Conservation (phyloP, 345 rosid genomes). For the Linum usitatissimum region DNA sequence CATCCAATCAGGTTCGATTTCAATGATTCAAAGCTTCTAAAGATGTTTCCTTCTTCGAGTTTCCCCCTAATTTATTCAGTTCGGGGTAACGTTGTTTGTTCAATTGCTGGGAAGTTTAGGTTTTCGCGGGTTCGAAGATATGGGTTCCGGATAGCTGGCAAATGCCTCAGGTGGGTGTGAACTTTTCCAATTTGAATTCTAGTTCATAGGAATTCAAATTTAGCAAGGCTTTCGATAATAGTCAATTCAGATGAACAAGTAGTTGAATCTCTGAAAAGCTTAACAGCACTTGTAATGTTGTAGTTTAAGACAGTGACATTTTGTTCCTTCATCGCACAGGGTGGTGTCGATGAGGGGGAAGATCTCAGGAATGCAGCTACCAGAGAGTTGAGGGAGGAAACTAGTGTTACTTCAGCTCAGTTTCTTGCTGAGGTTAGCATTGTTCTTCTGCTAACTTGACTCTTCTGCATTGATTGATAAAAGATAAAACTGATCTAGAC, state of each 20-base stretch:
- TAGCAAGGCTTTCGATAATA: neutral
- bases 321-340: neutral
- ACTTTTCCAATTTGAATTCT: neutral
- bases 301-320: neutral
- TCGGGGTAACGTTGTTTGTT: constrained; percentile 3
- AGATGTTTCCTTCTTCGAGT: neutral
- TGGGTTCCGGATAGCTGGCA: constrained; percentile 19
- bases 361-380: constrained; percentile 3
- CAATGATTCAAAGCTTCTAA: neutral
- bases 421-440: constrained; percentile 2
- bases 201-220: neutral
- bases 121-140: constrained; percentile 18
- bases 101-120: constrained; percentile 4
- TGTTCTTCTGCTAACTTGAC: too few relatives aligned
- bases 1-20: constrained; percentile 11
- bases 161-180: constrained; percentile 22
- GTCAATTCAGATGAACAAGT: neutral
- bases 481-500: neutral
- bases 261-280: neutral
- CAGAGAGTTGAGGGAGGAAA: constrained; percentile 10
- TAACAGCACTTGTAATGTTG: neutral
- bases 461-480: too few relatives aligned
- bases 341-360: neutral
- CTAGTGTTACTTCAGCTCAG: constrained; percentile 2
- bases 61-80: neutral